These are phyloP conservation scores for Sugiyamaella paludigena DNA, from an alignment of 1,139 yeast species.

Conservation along the genomic window DNA sequence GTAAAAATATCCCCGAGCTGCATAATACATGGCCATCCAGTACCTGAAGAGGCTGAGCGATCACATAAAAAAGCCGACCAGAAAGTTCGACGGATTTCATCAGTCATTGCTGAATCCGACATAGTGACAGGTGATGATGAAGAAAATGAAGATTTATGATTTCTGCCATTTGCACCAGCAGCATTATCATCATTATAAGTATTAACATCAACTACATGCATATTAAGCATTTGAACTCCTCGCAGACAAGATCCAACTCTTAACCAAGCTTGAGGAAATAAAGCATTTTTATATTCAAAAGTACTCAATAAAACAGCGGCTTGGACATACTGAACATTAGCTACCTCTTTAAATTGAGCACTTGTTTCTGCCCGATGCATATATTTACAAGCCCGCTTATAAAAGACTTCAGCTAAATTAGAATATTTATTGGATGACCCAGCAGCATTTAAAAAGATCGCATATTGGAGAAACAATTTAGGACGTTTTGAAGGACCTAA, in stretches of 20 bases:
- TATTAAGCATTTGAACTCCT: conserved; percentile 28
- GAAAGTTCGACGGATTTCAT: conserved; percentile 34
- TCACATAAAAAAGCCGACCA: conserved; percentile 33
- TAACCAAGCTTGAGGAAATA: conserved; percentile 35
- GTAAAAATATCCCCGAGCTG: conserved; percentile 27
- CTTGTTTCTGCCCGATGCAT: conserved; percentile 19
- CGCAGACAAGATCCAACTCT: conserved; percentile 32
- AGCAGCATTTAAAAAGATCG: conserved; percentile 32
- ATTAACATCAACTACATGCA: conserved; percentile 27
- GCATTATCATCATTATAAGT: neutral
- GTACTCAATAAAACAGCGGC: conserved; percentile 28
- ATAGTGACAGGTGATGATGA: neutral
- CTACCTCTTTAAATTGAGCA: conserved; percentile 23
- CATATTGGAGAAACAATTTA: conserved; percentile 32
- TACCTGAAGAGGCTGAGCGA: conserved; percentile 30
- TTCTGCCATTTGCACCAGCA: too few species aligned
- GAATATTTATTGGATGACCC: conserved; percentile 22
- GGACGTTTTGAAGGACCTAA: conserved; percentile 24
- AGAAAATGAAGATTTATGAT: too few species aligned
- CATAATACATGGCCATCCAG: conserved; percentile 33
- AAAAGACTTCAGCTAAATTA: conserved; percentile 24
- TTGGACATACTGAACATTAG: conserved; percentile 29
- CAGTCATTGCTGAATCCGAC: conserved; percentile 24
- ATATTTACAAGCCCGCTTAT: conserved; percentile 30
- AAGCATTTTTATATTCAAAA: conserved; percentile 30